phyloP scores from a whole-genome alignment of 495 filamentous ascomycete species.

The Bryoglossum gracile region DNA sequence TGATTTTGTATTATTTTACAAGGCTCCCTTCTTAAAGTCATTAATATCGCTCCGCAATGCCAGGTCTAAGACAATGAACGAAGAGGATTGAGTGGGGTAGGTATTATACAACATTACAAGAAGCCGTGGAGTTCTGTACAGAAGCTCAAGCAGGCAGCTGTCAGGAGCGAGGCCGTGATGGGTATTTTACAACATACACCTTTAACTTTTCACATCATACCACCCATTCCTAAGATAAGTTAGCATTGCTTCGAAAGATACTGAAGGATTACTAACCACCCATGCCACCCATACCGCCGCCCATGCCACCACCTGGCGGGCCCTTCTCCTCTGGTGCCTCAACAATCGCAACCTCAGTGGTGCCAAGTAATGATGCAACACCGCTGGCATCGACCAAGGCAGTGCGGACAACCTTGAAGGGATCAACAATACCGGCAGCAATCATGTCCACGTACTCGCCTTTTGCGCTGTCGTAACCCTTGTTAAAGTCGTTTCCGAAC shows the following conservation, averaged over 20 bases:
- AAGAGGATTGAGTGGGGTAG: conserved; percentile 25
- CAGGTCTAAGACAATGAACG: conserved; percentile 23
- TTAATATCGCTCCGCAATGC: conserved; percentile 23
- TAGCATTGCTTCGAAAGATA: conserved; percentile 2
- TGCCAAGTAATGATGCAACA: conserved; percentile 94
- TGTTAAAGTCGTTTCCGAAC: conserved; percentile 89
- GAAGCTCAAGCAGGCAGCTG: conserved; percentile 10
- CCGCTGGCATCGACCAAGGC: conserved; percentile 90
- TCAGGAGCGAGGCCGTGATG: conserved; percentile 8
- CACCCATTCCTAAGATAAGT: conserved; percentile 27
- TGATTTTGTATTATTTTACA: conserved; percentile 25
- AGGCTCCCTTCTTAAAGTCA: conserved; percentile 14
- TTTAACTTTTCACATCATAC: conserved; percentile 43
- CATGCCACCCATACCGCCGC: conserved; percentile 67
- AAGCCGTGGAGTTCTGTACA: conserved; percentile 10
- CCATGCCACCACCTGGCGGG: conserved; percentile 50
- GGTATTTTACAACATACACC: conserved; percentile 18
- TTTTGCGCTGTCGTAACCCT: conserved; percentile 91
- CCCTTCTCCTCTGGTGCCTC: conserved; percentile 90
- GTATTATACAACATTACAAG: conserved; percentile 25
- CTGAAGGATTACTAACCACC: conserved; percentile 40
- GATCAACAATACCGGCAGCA: conserved; percentile 89
- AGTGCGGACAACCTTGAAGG: conserved; percentile 97
- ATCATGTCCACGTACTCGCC: conserved; percentile 99
- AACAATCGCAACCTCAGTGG: conserved; percentile 94